A percentile compares a stretch with the other conserved stretches of the same genome.
These are phyloP conservation scores for Cyberlindnera mrakii DNA, from an alignment of 805 yeast genomes.

Conservation along the genomic window DNA sequence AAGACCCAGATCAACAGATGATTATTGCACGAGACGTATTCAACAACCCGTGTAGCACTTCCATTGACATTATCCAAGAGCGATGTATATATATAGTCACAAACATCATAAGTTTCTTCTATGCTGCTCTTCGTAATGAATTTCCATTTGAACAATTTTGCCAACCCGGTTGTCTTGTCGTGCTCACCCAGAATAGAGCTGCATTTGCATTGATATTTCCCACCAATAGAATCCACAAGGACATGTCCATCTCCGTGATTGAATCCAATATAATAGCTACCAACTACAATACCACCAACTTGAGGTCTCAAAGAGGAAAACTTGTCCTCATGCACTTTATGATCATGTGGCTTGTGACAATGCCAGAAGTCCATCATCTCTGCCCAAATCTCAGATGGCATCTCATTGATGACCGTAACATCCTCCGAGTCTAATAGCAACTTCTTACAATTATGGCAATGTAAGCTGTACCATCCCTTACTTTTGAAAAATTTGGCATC, in stretches of 20 bases:
- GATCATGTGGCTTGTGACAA: conserved; percentile 69
- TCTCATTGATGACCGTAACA: conserved; percentile 38
- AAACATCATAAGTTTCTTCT: conserved; percentile 31
- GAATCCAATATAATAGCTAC: conserved; percentile 44
- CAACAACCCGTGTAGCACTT: conserved; percentile 34
- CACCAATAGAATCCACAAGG: background rate
- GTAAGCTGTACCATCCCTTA: background rate
- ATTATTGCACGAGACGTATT: conserved; percentile 18
- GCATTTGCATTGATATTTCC: conserved; percentile 35
- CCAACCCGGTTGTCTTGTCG: conserved; percentile 27
- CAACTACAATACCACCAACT: conserved; percentile 40
- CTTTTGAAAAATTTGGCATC: conserved; percentile 33
- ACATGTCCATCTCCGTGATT: conserved; percentile 4
- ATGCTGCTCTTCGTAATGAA: conserved; percentile 26
- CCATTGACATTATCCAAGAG: conserved; percentile 38
- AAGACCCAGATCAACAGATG: conserved; percentile 43
- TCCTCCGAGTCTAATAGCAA: conserved; percentile 27
- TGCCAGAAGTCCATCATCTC: conserved; percentile 98
- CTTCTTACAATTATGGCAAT: conserved; percentile 28
- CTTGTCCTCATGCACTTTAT: conserved; percentile 20
- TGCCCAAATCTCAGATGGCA: conserved; percentile 92
- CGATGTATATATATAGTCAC: conserved; percentile 31
- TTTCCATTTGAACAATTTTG: conserved; percentile 54
- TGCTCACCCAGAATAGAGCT: conserved; percentile 32
- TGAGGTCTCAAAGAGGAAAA: conserved; percentile 41